Conservation (phyloP, 768 basidiomycete genomes). For the Imleria badia region DNA sequence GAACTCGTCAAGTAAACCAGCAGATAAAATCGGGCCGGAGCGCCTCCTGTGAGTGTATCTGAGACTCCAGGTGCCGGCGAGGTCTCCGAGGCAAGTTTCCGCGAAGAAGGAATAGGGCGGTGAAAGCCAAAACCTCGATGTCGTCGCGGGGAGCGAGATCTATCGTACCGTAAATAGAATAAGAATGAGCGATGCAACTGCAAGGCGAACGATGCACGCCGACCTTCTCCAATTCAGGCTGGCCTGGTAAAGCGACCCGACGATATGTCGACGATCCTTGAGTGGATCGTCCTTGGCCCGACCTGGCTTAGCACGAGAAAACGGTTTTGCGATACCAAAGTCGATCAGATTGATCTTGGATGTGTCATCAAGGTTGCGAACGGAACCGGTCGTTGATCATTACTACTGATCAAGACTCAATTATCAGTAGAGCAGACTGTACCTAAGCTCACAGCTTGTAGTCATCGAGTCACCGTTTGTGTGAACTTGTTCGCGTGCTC, state of each 20-base stretch:
- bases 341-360: neutral
- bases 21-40: neutral
- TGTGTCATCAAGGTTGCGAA: neutral
- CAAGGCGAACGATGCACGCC: neutral
- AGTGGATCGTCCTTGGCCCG: neutral
- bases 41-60: neutral
- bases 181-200: neutral
- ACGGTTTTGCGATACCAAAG: conserved; percentile 1
- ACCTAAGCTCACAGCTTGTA: too few relatives aligned
- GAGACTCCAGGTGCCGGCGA: neutral
- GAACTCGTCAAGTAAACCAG: neutral
- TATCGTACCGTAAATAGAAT: neutral
- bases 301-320: neutral
- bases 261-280: neutral
- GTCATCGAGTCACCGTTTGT: too few relatives aligned
- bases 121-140: neutral
- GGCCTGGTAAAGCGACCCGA: neutral
- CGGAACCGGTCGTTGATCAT: too few relatives aligned
- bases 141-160: neutral
- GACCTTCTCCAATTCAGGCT: conserved; percentile 3
- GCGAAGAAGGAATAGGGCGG: conserved; percentile 1
- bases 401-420: too few relatives aligned
- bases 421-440: too few relatives aligned
- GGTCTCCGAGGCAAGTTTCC: conserved; percentile 2
- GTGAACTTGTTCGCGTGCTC: too few relatives aligned